Base-by-base conservation (phyloP, 139 green algal genomes). In the Nannochloris sp. region DNA sequence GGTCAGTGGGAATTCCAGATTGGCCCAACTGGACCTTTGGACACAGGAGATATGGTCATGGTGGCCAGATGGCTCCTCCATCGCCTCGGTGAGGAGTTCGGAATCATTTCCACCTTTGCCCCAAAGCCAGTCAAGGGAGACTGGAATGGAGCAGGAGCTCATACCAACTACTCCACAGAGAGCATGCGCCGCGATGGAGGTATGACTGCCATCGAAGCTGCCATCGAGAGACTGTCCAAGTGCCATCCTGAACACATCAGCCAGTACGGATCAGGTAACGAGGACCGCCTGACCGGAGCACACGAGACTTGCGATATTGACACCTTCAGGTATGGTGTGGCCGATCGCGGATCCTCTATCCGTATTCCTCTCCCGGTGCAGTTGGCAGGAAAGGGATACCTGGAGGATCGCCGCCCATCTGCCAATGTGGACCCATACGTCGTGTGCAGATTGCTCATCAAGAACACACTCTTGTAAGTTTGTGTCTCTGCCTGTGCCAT, bases 1-100 rank as follows among this genome's bases (percentile, higher is more conserved):
- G 88, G 87, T 28, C 88, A 95, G 79, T 95, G 88, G 88, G 88
- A 95, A 83, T 95, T 84, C 88, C 88, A 95, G 85, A 86, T 95
- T 30, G 87, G 88, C 44, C 87, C 87, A 33, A 78, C 83, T 16
- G 85, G 84, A 50, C 79, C 87, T 30, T 78, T 94, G 63, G 88
- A 89, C 46, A 60, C 91, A 31, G 83, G 83, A 46, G 87, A 95
- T 63, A 66, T 81, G 74, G 79, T 90, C 16, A 84, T 87, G 77
- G 58, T 91, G 5, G 70, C 84, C 4, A 82, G 87, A 68, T 95
- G 77, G 76, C 72, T 94, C 77, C 80, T 91, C 71, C 84, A 91
- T 78, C 77, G 85, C 55, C 66, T 92, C 57, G 84, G 85, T 17
- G 86, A 93, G 80, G 79, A 91, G 64, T 69, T 66, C 53, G 65